phyloP scores from a whole-genome alignment of 768 basidiomycete genomes.

The Pulveroboletus sp. region DNA sequence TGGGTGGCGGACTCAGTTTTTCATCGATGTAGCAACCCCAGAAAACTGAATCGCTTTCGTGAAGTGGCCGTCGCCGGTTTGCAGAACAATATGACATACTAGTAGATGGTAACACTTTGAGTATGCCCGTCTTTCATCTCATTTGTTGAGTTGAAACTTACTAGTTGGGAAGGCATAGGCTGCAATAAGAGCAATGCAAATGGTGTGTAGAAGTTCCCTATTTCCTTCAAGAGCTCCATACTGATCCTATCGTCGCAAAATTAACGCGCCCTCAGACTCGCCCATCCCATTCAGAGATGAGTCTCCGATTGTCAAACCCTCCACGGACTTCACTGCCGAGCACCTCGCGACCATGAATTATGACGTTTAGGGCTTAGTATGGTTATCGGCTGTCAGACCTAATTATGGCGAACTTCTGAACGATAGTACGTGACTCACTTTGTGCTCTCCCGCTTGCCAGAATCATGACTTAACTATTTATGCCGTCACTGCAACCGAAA shows the following conservation, averaged over 20 bases:
- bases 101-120: slow-evolving; percentile 50
- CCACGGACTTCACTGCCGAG: slow-evolving; percentile 66
- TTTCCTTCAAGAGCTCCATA: slow-evolving; percentile 71
- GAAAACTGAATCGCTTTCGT: slow-evolving; percentile 62
- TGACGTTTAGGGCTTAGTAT: slow-evolving; percentile 56
- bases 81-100: slow-evolving; percentile 48
- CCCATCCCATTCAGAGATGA: slow-evolving; percentile 63
- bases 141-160: slow-evolving; percentile 10
- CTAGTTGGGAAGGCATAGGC: slow-evolving; percentile 82
- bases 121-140: slow-evolving; percentile 9
- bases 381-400: slow-evolving; percentile 60
- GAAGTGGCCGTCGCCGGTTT: slow-evolving; percentile 50
- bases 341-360: slow-evolving; percentile 72
- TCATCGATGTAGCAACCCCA: slow-evolving; percentile 58
- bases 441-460: slow-evolving; percentile 61
- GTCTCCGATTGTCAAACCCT: slow-evolving; percentile 57
- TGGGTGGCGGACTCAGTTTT: slow-evolving; percentile 63
- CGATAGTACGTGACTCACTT: too few relatives aligned
- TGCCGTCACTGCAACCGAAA: slow-evolving; percentile 68
- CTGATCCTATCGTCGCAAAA: slow-evolving; percentile 45
- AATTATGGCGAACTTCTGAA: slow-evolving; percentile 82
- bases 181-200: slow-evolving; percentile 57
- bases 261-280: slow-evolving; percentile 65
- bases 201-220: slow-evolving; percentile 77
- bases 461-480: slow-evolving; percentile 77